These are phyloP conservation scores for Piloderma croceum DNA, from an alignment of 768 basidiomycete genomes.

Conservation along the genomic window DNA sequence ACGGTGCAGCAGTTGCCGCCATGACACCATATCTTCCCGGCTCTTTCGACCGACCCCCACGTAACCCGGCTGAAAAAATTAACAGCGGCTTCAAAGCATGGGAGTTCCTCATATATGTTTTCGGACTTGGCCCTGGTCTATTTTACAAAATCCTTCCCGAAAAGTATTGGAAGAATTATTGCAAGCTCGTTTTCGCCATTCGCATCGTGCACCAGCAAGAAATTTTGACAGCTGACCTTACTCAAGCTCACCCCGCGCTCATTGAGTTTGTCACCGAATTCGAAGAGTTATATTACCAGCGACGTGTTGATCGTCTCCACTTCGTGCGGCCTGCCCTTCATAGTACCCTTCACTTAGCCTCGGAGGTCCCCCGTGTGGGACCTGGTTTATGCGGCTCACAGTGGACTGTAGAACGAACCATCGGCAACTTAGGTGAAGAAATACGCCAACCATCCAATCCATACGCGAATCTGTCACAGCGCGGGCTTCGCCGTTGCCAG, in stretches of 20 bases:
- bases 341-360: constrained; percentile 19
- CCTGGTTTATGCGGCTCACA: constrained; percentile 20
- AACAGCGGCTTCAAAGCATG: constrained; percentile 34
- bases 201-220: constrained; percentile 16
- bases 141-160: constrained; percentile 15
- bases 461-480: constrained; percentile 22
- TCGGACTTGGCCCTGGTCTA: constrained; percentile 29
- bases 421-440: constrained; percentile 24
- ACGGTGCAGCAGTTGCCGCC: constrained; percentile 18
- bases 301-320: constrained; percentile 20
- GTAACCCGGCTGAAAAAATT: constrained; percentile 31
- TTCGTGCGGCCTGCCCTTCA: constrained; percentile 27
- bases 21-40: constrained; percentile 15
- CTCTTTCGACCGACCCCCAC: constrained; percentile 25
- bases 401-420: constrained; percentile 25
- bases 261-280: constrained; percentile 23
- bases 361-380: constrained; percentile 18
- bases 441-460: constrained; percentile 19
- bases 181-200: constrained; percentile 19
- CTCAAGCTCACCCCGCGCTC: constrained; percentile 11
- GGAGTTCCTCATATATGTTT: constrained; percentile 30
- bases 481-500: constrained; percentile 16
- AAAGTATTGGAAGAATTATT: constrained; percentile 20
- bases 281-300: constrained; percentile 24
- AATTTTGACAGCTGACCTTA: constrained; percentile 12